phyloP scores from a whole-genome alignment of 179 eudicot genomes.

The Pouteria campechiana region DNA sequence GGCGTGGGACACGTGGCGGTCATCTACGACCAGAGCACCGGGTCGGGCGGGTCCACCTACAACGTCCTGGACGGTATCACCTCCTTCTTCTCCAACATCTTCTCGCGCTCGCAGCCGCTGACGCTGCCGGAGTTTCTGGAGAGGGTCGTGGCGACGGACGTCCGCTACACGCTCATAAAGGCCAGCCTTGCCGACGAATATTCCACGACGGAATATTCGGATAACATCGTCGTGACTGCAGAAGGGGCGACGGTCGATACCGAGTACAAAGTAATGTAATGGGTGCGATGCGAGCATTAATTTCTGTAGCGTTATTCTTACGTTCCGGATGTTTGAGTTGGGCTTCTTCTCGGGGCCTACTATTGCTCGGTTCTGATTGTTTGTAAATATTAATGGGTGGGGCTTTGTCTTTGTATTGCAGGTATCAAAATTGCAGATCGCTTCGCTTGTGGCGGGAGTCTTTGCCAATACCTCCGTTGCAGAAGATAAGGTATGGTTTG shows the following conservation, averaged over 20 bases:
- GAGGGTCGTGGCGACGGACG: constrained; percentile 41
- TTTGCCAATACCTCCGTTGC: constrained; percentile 81
- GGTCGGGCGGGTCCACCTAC: constrained; percentile 22
- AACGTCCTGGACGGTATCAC: constrained; percentile 74
- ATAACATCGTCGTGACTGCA: constrained; percentile 63
- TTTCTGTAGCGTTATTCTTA: constrained; percentile 1
- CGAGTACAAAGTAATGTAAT: constrained; percentile 99
- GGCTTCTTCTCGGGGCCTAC: background rate
- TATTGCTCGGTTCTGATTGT: background rate
- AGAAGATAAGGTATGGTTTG: constrained; percentile 59
- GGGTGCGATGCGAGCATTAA: constrained; percentile 43
- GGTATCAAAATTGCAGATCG: constrained; percentile 74
- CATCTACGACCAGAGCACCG: constrained; percentile 43
- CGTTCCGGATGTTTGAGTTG: background rate
- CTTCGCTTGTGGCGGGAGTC: constrained; percentile 66
- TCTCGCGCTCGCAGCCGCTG: constrained; percentile 56
- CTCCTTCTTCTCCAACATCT: constrained; percentile 62
- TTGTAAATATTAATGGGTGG: background rate
- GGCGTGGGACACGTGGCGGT: constrained; percentile 74
- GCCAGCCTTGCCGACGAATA: constrained; percentile 65
- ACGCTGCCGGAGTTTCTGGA: constrained; percentile 58
- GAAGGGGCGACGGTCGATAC: constrained; percentile 49
- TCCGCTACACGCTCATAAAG: constrained; percentile 65
- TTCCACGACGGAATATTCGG: constrained; percentile 53
- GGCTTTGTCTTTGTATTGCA: constrained; percentile 6